Base-by-base conservation (phyloP, 192 early-diverging fungal species). In the Podila verticillata region DNA sequence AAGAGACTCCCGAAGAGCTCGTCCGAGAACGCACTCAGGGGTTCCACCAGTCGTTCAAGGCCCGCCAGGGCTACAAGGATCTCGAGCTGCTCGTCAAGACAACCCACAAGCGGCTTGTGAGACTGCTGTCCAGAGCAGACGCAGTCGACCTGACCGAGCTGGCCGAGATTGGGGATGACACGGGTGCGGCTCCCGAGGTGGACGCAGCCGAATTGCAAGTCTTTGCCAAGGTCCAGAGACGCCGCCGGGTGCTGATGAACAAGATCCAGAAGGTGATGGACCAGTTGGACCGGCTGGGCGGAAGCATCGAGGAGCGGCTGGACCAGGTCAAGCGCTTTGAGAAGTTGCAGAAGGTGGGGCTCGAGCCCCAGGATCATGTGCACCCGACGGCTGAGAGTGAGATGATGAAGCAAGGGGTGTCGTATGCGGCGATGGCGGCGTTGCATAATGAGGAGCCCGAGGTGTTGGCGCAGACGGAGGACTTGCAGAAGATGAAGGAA, bases 1-100 rank as follows among this genome's bases (percentile, higher is more conserved):
- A 70, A 47, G 75, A 79, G 36, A 71, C 69, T 9, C 56, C 66
- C n/a, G 69, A 79, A 28, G 75, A 79, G n/a, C 39, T 79, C 49
- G 63, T 79, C 17, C 68, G 51, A 10, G 75, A 79, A 39, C 75
- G 65, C 20, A 58, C 57, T 10, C 58, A 63, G 13, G 75, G 69
- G 7, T 72, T 67, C 26, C 64, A 72, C 15, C 64, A 79, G 29
- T 61, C 30, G 8, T 59, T 34, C 49, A 56, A 63, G 12, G 75
- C 70, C 17, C 75, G 75, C 26, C 54, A 67, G n/a, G 69, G 49
- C 7, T 71, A 79, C 31, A 70, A 63, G 29, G 30, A 72, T 1
- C 63, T 79, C 26, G 64, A 71, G 28, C 8, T 57, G 2, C 29
- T 65, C 4, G 49, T 72, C 59, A 66, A 72, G 48, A 57, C 58